Conservation (phyloP, 2,329 filamentous ascomycete genomes). For the Aspergillus quadricinctus region DNA sequence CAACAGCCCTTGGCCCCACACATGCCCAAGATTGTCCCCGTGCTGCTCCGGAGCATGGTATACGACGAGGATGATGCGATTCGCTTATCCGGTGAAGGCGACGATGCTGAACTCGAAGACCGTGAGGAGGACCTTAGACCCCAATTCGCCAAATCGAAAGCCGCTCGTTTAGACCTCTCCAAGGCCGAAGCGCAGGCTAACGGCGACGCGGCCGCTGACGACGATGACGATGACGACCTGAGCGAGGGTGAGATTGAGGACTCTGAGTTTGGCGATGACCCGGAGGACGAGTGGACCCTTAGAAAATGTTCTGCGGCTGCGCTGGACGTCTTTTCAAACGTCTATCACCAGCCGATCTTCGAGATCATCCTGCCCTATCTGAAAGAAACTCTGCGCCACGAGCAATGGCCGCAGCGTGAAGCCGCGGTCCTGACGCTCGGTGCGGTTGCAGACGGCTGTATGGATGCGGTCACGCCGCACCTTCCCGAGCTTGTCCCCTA, state of each 20-base stretch:
- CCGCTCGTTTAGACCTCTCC: slow-evolving; percentile 55
- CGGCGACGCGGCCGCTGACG: slow-evolving; percentile 46
- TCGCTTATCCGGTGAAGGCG: slow-evolving; percentile 74
- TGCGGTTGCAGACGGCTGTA: slow-evolving; percentile 91
- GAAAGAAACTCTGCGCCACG: slow-evolving; percentile 80
- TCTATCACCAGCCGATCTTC: slow-evolving; percentile 86
- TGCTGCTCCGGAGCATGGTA: slow-evolving; percentile 90
- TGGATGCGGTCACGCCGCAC: slow-evolving; percentile 83
- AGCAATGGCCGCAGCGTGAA: slow-evolving; percentile 88
- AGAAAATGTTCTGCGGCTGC: slow-evolving; percentile 96
- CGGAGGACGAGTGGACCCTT: slow-evolving; percentile 90
- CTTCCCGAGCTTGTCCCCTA: slow-evolving; percentile 87
- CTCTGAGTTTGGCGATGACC: slow-evolving; percentile 67
- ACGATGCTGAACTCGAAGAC: slow-evolving; percentile 90
- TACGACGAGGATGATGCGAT: slow-evolving; percentile 93
- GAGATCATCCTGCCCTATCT: slow-evolving; percentile 88
- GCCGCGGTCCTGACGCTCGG: slow-evolving; percentile 91
- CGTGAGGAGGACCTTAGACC: slow-evolving; percentile 87
- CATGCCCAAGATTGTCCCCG: slow-evolving; percentile 79
- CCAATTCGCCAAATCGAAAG: slow-evolving; percentile 72
- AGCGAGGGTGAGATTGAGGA: slow-evolving; percentile 84
- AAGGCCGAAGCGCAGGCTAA: slow-evolving; percentile 39
- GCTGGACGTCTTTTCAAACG: slow-evolving; percentile 85
- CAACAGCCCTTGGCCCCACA: slow-evolving; percentile 73
- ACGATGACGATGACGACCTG: slow-evolving; percentile 64